Base-by-base conservation (phyloP, 2,329 filamentous ascomycete species). In the Zymoseptoria passerinii region DNA sequence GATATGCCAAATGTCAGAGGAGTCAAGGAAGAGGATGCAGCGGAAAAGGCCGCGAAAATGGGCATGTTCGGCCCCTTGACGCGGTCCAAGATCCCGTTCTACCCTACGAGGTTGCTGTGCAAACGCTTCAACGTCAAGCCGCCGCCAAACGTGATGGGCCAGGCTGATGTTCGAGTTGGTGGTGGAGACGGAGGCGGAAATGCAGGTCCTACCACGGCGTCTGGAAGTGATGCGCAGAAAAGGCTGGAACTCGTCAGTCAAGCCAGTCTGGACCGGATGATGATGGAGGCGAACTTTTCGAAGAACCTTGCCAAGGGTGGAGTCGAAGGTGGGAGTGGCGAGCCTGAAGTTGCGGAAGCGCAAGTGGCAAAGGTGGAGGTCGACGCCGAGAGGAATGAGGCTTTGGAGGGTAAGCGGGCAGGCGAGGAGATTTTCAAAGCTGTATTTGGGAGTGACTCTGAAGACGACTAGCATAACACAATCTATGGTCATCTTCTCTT, bases 21-120 rank as follows among this genome's bases (percentile, higher is more conserved):
- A 23, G 50, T 10, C 10, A 90, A 86, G 66, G 79, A 80, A 3
- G 80, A 85, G 61, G 88, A 96, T 67, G 87, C 92, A 0, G 90
- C 90, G 9, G 88, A 92, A 70, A 86, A 90, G 66, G 94, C 94
- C 1, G 94, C 94, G 7, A 89, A 82, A 68, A 77, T 96, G 70
- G 91, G 90, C 58, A 96, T 97, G 91, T 96, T 92, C 74, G 94
- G 94, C 0, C 81, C 85, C 13, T 82, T 97, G 83, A 99, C 94
- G 2, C 81, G 94, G 61, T 84, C 80, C 20, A 78, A 80, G 0
- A 73, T 83, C 7, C 82, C 85, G 4, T 97, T 96, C 73, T 86
- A 86, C 66, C 94, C 94, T 0, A 86, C 87, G 1, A 80, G 91
- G 56, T 75, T 99, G 48, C 75, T 97, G n/a, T 97, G 92, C 75